Percentiles rank a stretch among this genome's conserved stretches.
phyloP scores from a whole-genome alignment of 192 early-diverging fungal species.

The Physocladia obscura region DNA sequence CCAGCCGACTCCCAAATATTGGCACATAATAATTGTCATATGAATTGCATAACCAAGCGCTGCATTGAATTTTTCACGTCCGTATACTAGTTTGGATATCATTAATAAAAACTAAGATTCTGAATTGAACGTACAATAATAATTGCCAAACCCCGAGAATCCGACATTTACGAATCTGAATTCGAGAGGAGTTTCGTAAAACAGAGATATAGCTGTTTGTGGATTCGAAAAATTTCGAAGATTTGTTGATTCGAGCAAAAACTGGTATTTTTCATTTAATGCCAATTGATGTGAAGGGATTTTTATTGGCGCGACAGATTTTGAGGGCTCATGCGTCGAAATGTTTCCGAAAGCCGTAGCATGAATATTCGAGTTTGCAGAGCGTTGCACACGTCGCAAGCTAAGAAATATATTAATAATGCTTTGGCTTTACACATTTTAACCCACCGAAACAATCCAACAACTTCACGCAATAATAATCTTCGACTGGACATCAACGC shows the following conservation, averaged over 20 bases:
- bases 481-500: slow-evolving; percentile 25
- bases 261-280: neutral
- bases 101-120: neutral
- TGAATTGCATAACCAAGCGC: slow-evolving; percentile 42
- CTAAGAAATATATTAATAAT: neutral
- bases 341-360: neutral
- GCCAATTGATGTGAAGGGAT: neutral
- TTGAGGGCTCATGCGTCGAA: neutral
- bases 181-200: slow-evolving; percentile 35
- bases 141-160: slow-evolving; percentile 36
- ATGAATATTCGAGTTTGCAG: neutral
- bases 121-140: slow-evolving; percentile 29
- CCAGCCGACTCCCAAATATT: slow-evolving; percentile 44
- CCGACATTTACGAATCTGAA: slow-evolving; percentile 50
- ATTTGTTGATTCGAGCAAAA: neutral
- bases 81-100: slow-evolving; percentile 22
- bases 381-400: slow-evolving; percentile 2
- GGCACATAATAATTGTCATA: slow-evolving; percentile 41
- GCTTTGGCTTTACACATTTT: slow-evolving; percentile 36
- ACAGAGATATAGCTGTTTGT: slow-evolving; percentile 10
- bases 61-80: slow-evolving; percentile 51
- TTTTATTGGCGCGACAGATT: neutral
- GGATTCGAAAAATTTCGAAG: slow-evolving; percentile 8
- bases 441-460: slow-evolving; percentile 12
- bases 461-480: slow-evolving; percentile 42